These are phyloP conservation scores for Euphorbia pulcherrima DNA, from an alignment of 345 rosid species.

Conservation along the genomic window DNA sequence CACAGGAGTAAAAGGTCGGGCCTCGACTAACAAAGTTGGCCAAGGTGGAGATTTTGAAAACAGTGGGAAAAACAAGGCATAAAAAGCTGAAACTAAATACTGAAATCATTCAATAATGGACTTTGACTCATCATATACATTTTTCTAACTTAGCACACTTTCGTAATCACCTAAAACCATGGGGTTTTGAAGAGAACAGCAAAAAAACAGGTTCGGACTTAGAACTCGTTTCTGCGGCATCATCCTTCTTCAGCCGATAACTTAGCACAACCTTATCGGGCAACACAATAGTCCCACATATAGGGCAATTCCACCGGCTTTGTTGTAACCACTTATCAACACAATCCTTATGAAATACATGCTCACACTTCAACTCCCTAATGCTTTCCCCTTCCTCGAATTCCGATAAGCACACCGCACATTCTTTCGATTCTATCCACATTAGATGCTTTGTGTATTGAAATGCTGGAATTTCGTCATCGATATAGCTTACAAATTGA, in stretches of 20 bases:
- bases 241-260: constrained; percentile 19
- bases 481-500: constrained; percentile 36
- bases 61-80: no score
- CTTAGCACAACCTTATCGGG: constrained; percentile 34
- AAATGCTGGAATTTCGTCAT: constrained; percentile 33
- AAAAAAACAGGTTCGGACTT: constrained; percentile 37
- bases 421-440: constrained; percentile 11
- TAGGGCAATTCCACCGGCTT: constrained; percentile 37
- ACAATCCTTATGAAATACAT: constrained; percentile 49
- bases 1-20: no score
- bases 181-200: constrained; percentile 30
- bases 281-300: constrained; percentile 38
- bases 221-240: constrained; percentile 19
- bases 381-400: constrained; percentile 40
- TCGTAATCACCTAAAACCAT: no score
- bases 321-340: constrained; percentile 46
- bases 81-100: no score
- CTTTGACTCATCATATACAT: no score
- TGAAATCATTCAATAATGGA: no score
- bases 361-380: constrained; percentile 39
- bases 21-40: no score
- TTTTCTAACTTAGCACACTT: no score
- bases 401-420: constrained; percentile 43
- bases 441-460: constrained; percentile 23
- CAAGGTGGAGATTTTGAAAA: no score